Conservation (phyloP, 768 basidiomycete species). For the Amanita pseudoporphyria region DNA sequence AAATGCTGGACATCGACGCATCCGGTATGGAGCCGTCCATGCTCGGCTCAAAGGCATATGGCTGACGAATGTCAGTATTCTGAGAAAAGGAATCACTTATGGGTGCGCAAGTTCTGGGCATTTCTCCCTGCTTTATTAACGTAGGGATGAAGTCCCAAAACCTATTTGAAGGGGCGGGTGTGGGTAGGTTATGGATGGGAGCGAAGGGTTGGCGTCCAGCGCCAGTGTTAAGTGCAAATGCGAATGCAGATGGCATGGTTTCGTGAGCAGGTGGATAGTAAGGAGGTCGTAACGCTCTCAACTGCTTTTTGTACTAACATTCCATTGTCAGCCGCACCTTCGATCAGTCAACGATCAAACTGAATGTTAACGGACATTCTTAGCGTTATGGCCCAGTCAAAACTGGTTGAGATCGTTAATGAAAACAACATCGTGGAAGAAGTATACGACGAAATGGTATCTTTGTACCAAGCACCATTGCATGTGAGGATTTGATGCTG, state of each 20-base stretch:
- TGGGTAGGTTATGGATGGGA: background rate
- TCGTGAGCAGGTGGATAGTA: background rate
- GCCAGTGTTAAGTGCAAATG: background rate
- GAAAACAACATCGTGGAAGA: too few relatives aligned
- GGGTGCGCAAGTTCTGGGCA: background rate
- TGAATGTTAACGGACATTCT: too few relatives aligned
- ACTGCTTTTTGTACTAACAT: background rate
- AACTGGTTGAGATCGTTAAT: too few relatives aligned
- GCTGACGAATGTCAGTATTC: background rate
- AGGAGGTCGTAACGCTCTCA: background rate
- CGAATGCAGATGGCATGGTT: background rate
- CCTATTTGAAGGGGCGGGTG: background rate
- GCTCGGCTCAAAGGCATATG: background rate
- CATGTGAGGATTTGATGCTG: too few relatives aligned
- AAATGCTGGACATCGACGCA: background rate
- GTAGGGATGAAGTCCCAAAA: background rate
- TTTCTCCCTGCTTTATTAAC: background rate
- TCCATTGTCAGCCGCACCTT: background rate
- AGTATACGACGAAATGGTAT: too few relatives aligned
- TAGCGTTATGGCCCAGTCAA: too few relatives aligned
- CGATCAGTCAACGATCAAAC: background rate
- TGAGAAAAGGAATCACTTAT: background rate
- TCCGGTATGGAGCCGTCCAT: background rate
- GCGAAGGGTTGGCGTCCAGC: conserved; percentile 4
- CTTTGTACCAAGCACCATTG: too few relatives aligned